phyloP scores from a whole-genome alignment of 768 basidiomycete genomes.

The Obba rivulosa region DNA sequence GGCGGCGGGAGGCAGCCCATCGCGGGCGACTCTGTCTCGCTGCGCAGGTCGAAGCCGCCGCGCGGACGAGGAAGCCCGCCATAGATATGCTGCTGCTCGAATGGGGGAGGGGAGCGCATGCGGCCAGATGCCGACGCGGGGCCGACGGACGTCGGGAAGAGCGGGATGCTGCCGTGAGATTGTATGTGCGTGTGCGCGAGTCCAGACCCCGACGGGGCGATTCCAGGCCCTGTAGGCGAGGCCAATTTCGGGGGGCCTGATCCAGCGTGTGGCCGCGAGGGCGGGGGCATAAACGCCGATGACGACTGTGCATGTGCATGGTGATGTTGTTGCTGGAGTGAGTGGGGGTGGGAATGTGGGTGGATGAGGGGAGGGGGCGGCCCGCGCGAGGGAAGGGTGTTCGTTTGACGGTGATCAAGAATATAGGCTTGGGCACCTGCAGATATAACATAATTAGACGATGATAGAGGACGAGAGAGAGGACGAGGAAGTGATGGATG shows the following conservation, averaged over 20 bases:
- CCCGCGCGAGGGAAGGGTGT: not conserved
- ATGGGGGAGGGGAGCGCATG: conserved; percentile 9
- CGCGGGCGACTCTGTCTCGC: conserved; percentile 19
- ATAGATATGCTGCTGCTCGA: conserved; percentile 28
- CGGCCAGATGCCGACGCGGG: conserved; percentile 14
- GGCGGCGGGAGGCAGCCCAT: conserved; percentile 28
- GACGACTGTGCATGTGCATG: conserved; percentile 18
- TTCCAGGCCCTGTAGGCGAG: conserved; percentile 1
- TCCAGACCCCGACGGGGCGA: conserved; percentile 3
- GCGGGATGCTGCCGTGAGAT: conserved; percentile 18
- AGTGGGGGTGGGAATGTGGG: conserved; percentile 12
- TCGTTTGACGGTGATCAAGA: too few species aligned
- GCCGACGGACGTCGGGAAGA: conserved; percentile 19
- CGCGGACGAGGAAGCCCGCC: conserved; percentile 9
- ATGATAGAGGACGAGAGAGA: conserved; percentile 10
- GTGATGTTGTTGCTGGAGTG: conserved; percentile 15
- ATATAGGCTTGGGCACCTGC: too few species aligned
- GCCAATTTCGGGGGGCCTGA: conserved; percentile 4
- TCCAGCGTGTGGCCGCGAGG: conserved; percentile 7
- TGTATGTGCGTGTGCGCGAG: conserved; percentile 7
- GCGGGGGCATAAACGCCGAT: conserved; percentile 20
- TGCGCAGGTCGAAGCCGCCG: conserved; percentile 10
- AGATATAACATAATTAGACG: conserved; percentile 2
- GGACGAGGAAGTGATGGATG: not conserved
- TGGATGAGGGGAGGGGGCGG: conserved; percentile 2